Evolutionary conservation across 2,329 filamentous ascomycete species (phyloP), one percentile per base, ranked within the genome.

Genomic region (Alternaria brassicae): DNA sequence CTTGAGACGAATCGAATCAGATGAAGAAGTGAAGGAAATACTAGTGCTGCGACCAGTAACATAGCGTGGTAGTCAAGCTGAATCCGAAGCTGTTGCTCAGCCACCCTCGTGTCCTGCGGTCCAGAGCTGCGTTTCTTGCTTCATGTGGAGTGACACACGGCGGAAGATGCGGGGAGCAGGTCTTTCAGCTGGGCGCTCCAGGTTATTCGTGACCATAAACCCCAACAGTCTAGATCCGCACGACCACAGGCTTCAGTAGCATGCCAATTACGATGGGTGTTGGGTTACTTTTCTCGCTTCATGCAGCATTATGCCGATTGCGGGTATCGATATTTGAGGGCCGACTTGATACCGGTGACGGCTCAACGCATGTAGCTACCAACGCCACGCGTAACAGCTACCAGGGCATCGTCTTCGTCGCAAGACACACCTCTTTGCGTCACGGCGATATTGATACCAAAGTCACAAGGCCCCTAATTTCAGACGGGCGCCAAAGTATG

Each of bases 61-160:
- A 55, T 45, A 27, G 41, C 40, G 40, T 15, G 41, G 52, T 4
- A 60, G 42, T 41, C 42, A 40, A 50, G 39, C 55, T 60, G 39
- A 58, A 49, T 53, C 61, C 49, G 55, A 58, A 53, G 58, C 58
- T 51, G 58, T 58, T 56, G 48, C 52, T 68, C 66, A 67, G 67
- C 66, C 64, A 61, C 63, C 56, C 39, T 50, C 30, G 36, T 49
- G 53, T 47, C 6, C 37, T 27, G 53, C 39, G 40, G 58, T 39
- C 28, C 37, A 47, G 40, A 58, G 41, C 53, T 58, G 55, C 37
- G 53, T 45, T 48, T 60, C 56, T 58, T 63, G 60, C 60, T 62
- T 53, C 48, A 63, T 66, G 47, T 54, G 63, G 53, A 55, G 61
- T 67, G 34, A 56, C 60, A 65, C 64, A 64, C 49, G 55, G 39